Base-by-base conservation (phyloP, 2,329 filamentous ascomycete genomes). In the Fusarium begoniae region DNA sequence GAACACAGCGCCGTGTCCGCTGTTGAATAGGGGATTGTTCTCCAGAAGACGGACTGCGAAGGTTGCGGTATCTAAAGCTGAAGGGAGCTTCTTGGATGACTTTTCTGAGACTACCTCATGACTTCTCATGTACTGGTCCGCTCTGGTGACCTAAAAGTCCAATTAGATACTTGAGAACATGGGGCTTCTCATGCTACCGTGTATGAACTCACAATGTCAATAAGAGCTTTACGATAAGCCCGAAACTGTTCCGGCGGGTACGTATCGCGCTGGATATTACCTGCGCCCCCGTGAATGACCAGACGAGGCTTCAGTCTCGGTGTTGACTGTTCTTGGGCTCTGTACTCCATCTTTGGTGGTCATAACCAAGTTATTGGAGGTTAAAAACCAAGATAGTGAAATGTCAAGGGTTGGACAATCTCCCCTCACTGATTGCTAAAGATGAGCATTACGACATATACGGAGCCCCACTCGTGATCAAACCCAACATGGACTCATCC, bases 1-100 rank as follows among this genome's bases (percentile, higher is more conserved):
- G 82, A 97, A 98, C 26, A 97, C 94, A 57, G 94, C 93, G 60
- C 95, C 95, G 77, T 91, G 91, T 13, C 91, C 94, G 65, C 91
- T 91, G 84, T 98, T 98, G 87, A 96, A 97, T 9, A 97, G 88
- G 5, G 92, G 88, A 78, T 95, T 90, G 79, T 97, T 87, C 83
- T 98, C 95, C 22, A 98, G 89, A 32, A 92, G 87, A 3, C 86
- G 85, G 17, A 97, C 94, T 50, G 94, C 94, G 80, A 92, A 89
- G 4, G 92, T 92, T 4, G 94, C 94, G 2, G 91, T 89, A 63
- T 94, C 91, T 20, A 98, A 87, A 1, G 95, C 93, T 2, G 87
- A 87, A 14, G 89, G 87, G n/a, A 30, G 62, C 24, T 55, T 59
- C 20, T 50, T 47, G 41, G 20, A 18, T 13, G 44, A 35, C 50